Base-by-base conservation (phyloP, 2,329 filamentous ascomycete species). In the Aspergillus jensenii region DNA sequence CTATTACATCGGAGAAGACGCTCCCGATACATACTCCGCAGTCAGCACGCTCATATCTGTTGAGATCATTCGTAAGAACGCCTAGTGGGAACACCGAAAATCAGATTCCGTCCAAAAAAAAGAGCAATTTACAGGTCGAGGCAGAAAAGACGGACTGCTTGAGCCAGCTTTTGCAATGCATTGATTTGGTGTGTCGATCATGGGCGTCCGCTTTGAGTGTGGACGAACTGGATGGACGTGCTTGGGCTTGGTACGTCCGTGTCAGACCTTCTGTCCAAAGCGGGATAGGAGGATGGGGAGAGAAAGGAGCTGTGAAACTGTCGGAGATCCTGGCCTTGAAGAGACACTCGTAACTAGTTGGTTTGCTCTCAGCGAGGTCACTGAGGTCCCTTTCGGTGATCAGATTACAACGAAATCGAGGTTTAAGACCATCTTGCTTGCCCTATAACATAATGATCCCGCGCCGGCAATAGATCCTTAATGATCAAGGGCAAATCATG, bases 241-340 rank as follows among this genome's bases (percentile, higher is more conserved):
- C 90, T 17, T 96, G 91, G 90, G 78, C 78, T 11, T 96, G 91
- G 91, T 96, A 96, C 73, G 79, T 89, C 2, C 82, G 84, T 21
- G 85, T 93, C 19, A 80, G 92, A 61, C 91, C 91, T 1, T 87
- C 90, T 19, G 89, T 96, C 2, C 86, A 90, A 58, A 76, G 81
- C 56, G 92, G 91, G 0, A 84, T 85, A 48, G 84, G 86, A 19
- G 91, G 92, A 2, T 96, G 91, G 91, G 91, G 91, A 27, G 89
- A 88, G 12, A 95, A 93, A 73, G 90, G 89, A 1, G 77, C 79
- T 54, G 78, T 96, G 27, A 86, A 80, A 64, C 71, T 96, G 37
- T 77, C 77, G 14, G 85, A 86, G 63, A 90, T 96, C 41, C 71
- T 93, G 15, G 62, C 60, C 40, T 58, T 71, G 48, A 67, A 59